A percentile compares a stretch with the other conserved stretches of the same genome.
Evolutionary conservation across 2,329 filamentous ascomycete genomes (phyloP).

Genomic region (Sporothrix globosa): DNA sequence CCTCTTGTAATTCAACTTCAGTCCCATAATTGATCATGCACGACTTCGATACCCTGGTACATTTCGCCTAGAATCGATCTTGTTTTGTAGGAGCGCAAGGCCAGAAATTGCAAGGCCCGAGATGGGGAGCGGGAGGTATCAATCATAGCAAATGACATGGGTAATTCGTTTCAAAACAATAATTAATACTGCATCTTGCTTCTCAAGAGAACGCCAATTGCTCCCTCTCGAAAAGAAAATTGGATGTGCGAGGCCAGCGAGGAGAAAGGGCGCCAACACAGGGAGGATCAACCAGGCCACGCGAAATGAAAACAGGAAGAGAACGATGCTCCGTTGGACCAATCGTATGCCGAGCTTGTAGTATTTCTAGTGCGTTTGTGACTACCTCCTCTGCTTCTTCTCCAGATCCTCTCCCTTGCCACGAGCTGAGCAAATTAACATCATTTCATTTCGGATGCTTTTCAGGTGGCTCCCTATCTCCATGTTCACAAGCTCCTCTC

Average conservation of each 20-base stretch:
- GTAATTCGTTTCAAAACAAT: constrained; percentile 2
- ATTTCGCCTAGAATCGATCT: neutral
- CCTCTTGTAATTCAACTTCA: neutral
- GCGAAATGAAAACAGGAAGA: constrained; percentile 23
- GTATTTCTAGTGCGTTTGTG: neutral
- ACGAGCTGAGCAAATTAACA: constrained; percentile 11
- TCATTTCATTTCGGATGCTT: constrained; percentile 1
- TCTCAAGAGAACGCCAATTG: neutral
- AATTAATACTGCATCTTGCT: neutral
- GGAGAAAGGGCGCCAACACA: neutral
- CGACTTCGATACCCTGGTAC: neutral
- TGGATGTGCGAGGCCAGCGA: neutral
- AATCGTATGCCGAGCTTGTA: constrained; percentile 6
- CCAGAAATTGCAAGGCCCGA: constrained; percentile 25
- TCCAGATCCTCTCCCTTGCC: neutral
- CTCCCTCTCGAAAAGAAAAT: constrained; percentile 17
- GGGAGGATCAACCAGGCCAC: constrained; percentile 17
- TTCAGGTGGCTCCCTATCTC: neutral
- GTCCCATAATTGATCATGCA: constrained; percentile 8
- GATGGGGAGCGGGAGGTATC: neutral
- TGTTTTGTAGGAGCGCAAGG: neutral
- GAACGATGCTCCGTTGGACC: constrained; percentile 10
- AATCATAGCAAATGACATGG: neutral
- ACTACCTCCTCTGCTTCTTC: neutral
- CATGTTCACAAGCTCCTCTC: neutral